Base-by-base conservation (phyloP, 2,329 filamentous ascomycete species). In the Alternaria gansuensis region DNA sequence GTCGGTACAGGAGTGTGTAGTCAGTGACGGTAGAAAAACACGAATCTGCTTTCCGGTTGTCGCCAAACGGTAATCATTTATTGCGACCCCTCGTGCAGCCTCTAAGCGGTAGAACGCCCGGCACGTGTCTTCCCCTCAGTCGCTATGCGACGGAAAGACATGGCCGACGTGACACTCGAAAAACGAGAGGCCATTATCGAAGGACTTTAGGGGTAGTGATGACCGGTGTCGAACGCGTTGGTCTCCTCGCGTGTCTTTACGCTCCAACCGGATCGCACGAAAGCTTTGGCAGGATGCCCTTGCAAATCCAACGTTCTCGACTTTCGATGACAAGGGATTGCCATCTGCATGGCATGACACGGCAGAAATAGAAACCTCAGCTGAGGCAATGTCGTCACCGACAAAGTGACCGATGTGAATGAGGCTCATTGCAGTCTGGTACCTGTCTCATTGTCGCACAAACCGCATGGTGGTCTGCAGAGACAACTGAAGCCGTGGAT, bases 111-210 rank as follows among this genome's bases (percentile, higher is more conserved):
- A 41, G 44, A 41, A 52, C 29, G 50, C 29, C 46, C 33, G 54
- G 61, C 55, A 74, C 72, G 68, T 73, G 71, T 66, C 68, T 61
- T 62, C 60, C 66, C 59, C 68, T 66, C 63, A 70, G 68, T 69
- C 58, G 70, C 63, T 50, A 40, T 57, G 48, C 60, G 44, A 54
- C 53, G 51, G 57, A 45, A 51, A 57, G 52, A 48, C 57, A 48
- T 33, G 63, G 59, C 59, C 59, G 56, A 56, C 41, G 33, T 45
- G 44, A 62, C 57, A 59, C 56, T 44, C 33, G 29, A 43, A 41
- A 57, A 54, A 44, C 23, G 45, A 44, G 44, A 44, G 34, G n/a
- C 37, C 36, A 37, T 11, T 54, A 55, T 50, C 17, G 31, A 50
- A 34, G 44, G 44, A 11, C 21, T 36, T 23, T 34, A n/a, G 14